Conservation (phyloP, 805 yeast species). For the Zygotorulaspora chibaensis region DNA sequence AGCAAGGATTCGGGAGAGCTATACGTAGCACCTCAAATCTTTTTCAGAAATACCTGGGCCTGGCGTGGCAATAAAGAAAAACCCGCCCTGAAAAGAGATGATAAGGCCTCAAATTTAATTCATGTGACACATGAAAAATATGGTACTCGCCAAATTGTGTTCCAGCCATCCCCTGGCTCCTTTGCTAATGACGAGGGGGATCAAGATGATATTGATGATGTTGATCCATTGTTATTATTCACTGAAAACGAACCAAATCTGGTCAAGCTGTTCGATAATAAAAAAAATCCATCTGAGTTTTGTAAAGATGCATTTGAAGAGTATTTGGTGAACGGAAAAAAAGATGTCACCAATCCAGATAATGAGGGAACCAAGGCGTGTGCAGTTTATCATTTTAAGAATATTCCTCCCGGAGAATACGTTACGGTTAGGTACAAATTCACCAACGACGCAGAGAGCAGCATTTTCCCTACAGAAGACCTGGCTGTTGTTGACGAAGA, state of each 20-base stretch:
- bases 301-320: constrained; percentile 93
- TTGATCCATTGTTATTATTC: constrained; percentile 71
- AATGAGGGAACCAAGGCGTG: constrained; percentile 74
- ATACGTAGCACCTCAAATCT: constrained; percentile 79
- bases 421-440: constrained; percentile 80
- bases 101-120: constrained; percentile 42
- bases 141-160: constrained; percentile 60
- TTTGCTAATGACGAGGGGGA: constrained; percentile 35
- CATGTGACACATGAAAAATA: constrained; percentile 62
- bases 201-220: constrained; percentile 42
- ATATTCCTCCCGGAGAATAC: constrained; percentile 79
- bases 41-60: constrained; percentile 88
- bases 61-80: constrained; percentile 64
- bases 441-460: constrained; percentile 37
- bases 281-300: constrained; percentile 50
- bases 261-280: constrained; percentile 57
- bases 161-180: constrained; percentile 82
- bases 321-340: constrained; percentile 52
- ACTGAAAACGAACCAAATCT: constrained; percentile 89
- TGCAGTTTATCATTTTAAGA: constrained; percentile 78
- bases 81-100: constrained; percentile 44
- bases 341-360: constrained; percentile 65
- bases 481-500: constrained; percentile 59
- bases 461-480: constrained; percentile 32
- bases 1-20: constrained; percentile 74